Conservation (phyloP, 176 grass and related monocot genomes). For the Thinopyrum elongatum region DNA sequence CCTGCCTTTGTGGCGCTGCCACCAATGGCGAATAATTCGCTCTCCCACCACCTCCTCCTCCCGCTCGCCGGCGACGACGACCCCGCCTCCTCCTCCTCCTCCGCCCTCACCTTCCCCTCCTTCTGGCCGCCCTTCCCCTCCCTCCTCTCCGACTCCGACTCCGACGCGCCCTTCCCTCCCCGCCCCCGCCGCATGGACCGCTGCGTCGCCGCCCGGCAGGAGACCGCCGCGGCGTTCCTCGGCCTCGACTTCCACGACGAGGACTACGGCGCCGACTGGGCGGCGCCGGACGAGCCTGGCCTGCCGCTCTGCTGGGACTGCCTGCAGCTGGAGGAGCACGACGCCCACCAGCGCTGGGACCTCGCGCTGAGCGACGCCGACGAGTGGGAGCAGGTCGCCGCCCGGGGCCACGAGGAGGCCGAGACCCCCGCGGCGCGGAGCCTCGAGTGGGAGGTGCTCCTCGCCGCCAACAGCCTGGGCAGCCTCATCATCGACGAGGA, state of each 20-base stretch:
- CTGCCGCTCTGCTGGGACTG: slow-evolving; percentile 58
- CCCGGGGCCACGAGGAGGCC: slow-evolving; percentile 20
- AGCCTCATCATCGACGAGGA: slow-evolving; percentile 32
- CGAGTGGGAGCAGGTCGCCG: slow-evolving; percentile 50
- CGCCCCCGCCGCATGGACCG: slow-evolving; percentile 22
- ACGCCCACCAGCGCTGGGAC: slow-evolving; percentile 44
- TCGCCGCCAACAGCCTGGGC: slow-evolving; percentile 62
- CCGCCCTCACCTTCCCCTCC: slow-evolving; percentile 18
- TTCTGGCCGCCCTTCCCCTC: slow-evolving; percentile 53
- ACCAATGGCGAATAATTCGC: slow-evolving; percentile 49
- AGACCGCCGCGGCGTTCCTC: slow-evolving; percentile 32
- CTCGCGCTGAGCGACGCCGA: slow-evolving; percentile 26
- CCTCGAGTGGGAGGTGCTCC: slow-evolving; percentile 80
- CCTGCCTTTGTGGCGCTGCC: neutral
- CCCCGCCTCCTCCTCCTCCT: neutral
- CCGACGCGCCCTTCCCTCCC: slow-evolving; percentile 23
- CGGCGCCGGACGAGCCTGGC: slow-evolving; percentile 16
- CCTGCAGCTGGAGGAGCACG: slow-evolving; percentile 60
- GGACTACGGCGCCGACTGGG: slow-evolving; percentile 17
- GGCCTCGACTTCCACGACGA: slow-evolving; percentile 41
- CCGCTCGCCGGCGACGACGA: slow-evolving; percentile 33
- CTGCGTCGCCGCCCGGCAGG: neutral
- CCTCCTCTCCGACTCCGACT: slow-evolving; percentile 37
- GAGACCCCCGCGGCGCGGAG: slow-evolving; percentile 20
- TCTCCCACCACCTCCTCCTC: slow-evolving; percentile 33